Base-by-base conservation (phyloP, 2,329 filamentous ascomycete genomes). In the Rutstroemia sp. region DNA sequence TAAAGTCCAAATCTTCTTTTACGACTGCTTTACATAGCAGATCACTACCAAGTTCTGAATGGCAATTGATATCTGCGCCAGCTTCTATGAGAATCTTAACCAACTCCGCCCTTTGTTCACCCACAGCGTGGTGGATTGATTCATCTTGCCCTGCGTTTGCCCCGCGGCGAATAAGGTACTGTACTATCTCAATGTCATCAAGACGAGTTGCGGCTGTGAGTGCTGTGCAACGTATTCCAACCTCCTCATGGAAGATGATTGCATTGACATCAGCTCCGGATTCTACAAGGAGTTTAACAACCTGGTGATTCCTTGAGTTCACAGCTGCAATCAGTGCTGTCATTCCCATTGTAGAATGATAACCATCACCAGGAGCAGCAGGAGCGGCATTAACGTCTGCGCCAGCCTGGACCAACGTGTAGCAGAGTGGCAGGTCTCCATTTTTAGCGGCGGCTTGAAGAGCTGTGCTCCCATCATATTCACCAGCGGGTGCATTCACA, bases 391-490 rank as follows among this genome's bases (percentile, higher is more conserved):
- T 50, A 12, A 60, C 40, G 27, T 48, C 27, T 19, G 60, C 58
- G 16, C 58, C 57, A n/a, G 58, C 56, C 16, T n/a, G n/a, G n/a
- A 62, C 40, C 8, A 62, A 52, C 16, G 21, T 36, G 4, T 52
- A 12, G 3, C 52, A 48, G 16, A 62, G 25, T 7, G 25, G 7
- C 34, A 58, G 27, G 39, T 62, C 54, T 7, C 56, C 56, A 17
- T 27, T 14, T 16, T 48, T 46, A n/a, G 44, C 42, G n/a, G 60
- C 60, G 7, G 53, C 56, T 50, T 62, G 58, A 16, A 62, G 45
- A 14, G 60, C 58, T 1, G 60, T 58, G 34, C 56, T 52, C 12
- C 56, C 57, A 21, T 60, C 58, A 40, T 27, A 55, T 12, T 53
- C 58, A 19, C 21, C 53, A 5, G 57, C 48, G 4, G 51, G 51